Evolutionary conservation across 2,329 filamentous ascomycete genomes (phyloP).

Genomic region (Aureobasidium mangrovei): DNA sequence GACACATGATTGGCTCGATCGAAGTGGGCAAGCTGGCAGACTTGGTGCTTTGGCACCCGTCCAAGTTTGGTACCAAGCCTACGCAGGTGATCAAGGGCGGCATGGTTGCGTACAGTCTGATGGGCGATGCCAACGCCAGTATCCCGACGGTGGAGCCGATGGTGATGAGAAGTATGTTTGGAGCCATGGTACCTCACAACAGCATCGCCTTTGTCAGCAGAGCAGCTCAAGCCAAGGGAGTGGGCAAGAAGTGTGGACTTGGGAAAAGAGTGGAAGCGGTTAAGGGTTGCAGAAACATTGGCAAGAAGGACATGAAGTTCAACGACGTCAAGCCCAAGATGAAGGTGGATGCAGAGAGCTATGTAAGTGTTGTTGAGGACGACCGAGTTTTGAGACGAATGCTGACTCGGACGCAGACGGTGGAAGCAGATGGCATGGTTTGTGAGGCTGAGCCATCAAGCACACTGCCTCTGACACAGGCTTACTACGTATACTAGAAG

Average conservation of each 20-base stretch:
- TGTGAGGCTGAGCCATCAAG: constrained; percentile 66
- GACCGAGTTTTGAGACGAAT: background rate
- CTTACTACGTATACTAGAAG: constrained; percentile 61
- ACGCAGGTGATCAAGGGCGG: constrained; percentile 76
- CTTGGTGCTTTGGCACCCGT: constrained; percentile 76
- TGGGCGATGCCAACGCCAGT: constrained; percentile 53
- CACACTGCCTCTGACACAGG: constrained; percentile 66
- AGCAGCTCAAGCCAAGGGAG: constrained; percentile 58
- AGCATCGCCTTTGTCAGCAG: constrained; percentile 78
- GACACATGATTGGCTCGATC: constrained; percentile 74
- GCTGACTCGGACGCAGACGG: constrained; percentile 38
- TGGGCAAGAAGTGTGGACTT: constrained; percentile 62
- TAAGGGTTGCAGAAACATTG: constrained; percentile 61
- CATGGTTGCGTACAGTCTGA: constrained; percentile 71
- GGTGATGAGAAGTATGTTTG: constrained; percentile 80
- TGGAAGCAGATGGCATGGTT: constrained; percentile 71
- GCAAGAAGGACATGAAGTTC: constrained; percentile 84
- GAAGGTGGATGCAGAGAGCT: constrained; percentile 85
- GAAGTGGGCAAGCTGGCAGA: constrained; percentile 88
- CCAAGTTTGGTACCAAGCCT: constrained; percentile 82
- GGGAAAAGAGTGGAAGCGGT: constrained; percentile 75
- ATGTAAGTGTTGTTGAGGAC: constrained; percentile 40
- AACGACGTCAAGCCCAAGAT: constrained; percentile 79
- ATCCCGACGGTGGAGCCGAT: constrained; percentile 85
- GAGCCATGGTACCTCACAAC: constrained; percentile 58